These are phyloP conservation scores for Pythium apleroticum DNA, from an alignment of 352 stramenopile genomes.

Conservation along the genomic window DNA sequence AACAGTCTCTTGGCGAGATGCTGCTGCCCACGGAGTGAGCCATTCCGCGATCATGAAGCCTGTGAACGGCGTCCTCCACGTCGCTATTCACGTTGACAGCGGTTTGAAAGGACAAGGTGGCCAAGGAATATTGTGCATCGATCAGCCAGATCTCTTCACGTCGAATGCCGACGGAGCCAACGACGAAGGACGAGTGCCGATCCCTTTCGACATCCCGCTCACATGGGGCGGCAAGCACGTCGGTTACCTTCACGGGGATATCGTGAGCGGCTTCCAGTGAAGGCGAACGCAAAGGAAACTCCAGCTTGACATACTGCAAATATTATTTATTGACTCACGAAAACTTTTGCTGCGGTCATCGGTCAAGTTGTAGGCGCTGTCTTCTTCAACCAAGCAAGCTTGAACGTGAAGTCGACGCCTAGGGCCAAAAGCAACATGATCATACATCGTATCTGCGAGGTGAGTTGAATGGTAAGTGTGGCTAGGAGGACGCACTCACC, in stretches of 20 bases:
- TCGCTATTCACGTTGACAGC: constrained; percentile 67
- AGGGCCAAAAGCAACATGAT: too few species aligned
- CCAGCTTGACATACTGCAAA: neutral
- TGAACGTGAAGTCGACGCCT: neutral
- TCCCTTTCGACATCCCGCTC: constrained; percentile 68
- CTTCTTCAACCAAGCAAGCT: neutral
- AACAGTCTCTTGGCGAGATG: constrained; percentile 59
- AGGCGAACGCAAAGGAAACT: too few species aligned
- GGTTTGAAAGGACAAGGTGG: constrained; percentile 49
- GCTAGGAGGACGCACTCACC: neutral
- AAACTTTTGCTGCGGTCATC: neutral
- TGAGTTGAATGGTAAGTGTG: neutral
- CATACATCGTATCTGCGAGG: too few species aligned
- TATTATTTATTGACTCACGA: constrained; percentile 8
- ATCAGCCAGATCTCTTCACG: neutral
- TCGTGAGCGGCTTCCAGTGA: constrained; percentile 26
- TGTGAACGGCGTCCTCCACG: constrained; percentile 65
- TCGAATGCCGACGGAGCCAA: neutral
- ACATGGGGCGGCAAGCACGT: constrained; percentile 73
- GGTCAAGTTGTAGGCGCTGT: neutral
- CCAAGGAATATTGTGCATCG: constrained; percentile 66
- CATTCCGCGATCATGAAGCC: constrained; percentile 70
- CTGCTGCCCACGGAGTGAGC: constrained; percentile 49
- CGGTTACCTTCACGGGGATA: constrained; percentile 52
- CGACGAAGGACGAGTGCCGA: constrained; percentile 10